phyloP scores from a whole-genome alignment of 2,329 filamentous ascomycete genomes.

The Aschersonia sp. region DNA sequence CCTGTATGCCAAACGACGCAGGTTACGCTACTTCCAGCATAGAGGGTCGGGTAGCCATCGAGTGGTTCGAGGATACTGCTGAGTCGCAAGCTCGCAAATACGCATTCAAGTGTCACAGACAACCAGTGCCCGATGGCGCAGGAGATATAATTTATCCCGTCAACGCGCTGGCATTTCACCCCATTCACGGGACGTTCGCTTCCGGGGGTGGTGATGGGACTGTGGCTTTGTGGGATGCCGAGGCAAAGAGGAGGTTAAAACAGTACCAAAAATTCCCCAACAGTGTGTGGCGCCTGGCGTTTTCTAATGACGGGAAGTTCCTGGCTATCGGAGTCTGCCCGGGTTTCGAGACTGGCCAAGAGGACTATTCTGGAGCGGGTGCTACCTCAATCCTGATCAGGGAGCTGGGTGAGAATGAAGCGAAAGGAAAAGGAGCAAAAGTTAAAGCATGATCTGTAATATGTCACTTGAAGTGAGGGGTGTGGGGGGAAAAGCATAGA shows the following conservation, averaged over 20 bases:
- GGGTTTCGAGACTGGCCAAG: constrained; percentile 75
- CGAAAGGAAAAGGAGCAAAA: constrained; percentile 68
- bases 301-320: constrained; percentile 62
- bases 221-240: constrained; percentile 85
- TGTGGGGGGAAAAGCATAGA: not conserved
- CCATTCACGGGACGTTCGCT: constrained; percentile 69
- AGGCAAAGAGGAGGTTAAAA: constrained; percentile 76
- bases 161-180: constrained; percentile 80
- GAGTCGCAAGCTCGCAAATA: constrained; percentile 89
- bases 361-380: constrained; percentile 60
- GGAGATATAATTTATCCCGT: constrained; percentile 82
- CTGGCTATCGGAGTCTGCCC: constrained; percentile 72
- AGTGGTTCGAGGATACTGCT: constrained; percentile 87
- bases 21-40: constrained; percentile 89
- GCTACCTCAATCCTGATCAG: constrained; percentile 66
- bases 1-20: constrained; percentile 92
- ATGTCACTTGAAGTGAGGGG: not conserved
- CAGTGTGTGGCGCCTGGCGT: constrained; percentile 63
- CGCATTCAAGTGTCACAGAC: constrained; percentile 95
- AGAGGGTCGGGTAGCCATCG: constrained; percentile 88
- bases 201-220: constrained; percentile 82
- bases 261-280: constrained; percentile 77
- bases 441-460: not conserved
- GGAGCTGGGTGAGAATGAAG: constrained; percentile 76
- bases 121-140: constrained; percentile 46